These are phyloP conservation scores for Yamadazyma epiphylla DNA, from an alignment of 1,139 yeast species.

Conservation along the genomic window DNA sequence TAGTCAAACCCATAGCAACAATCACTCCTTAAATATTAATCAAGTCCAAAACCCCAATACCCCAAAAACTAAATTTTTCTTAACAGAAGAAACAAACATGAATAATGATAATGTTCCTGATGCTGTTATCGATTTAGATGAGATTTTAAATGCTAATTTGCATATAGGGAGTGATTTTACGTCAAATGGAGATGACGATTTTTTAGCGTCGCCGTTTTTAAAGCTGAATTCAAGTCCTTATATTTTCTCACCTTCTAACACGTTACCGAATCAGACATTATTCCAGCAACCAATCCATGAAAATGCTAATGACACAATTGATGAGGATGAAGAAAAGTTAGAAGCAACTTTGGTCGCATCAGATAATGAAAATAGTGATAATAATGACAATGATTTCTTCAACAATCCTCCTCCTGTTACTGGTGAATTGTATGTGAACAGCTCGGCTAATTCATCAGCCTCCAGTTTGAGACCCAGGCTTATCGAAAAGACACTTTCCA, in stretches of 20 bases:
- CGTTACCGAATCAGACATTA: slow-evolving; percentile 19
- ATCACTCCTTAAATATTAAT: background rate
- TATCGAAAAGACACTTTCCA: slow-evolving; percentile 33
- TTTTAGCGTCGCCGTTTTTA: slow-evolving; percentile 31
- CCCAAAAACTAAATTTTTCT: slow-evolving; percentile 23
- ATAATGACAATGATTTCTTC: slow-evolving; percentile 17
- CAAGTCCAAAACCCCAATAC: slow-evolving; percentile 5
- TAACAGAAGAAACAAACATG: slow-evolving; percentile 30
- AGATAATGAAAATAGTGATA: slow-evolving; percentile 9
- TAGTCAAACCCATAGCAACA: background rate
- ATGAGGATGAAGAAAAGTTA: slow-evolving; percentile 22
- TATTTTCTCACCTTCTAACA: slow-evolving; percentile 24
- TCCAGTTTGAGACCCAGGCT: slow-evolving; percentile 27
- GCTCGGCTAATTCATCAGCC: slow-evolving; percentile 33
- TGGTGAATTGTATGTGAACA: slow-evolving; percentile 23
- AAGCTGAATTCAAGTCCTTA: slow-evolving; percentile 20
- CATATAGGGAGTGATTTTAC: slow-evolving; percentile 22
- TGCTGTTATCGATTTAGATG: slow-evolving; percentile 61
- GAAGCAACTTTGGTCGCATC: no score
- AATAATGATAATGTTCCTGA: slow-evolving; percentile 48
- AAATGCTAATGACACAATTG: slow-evolving; percentile 22
- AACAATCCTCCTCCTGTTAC: slow-evolving; percentile 22
- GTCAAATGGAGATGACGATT: slow-evolving; percentile 27
- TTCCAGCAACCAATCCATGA: slow-evolving; percentile 34
- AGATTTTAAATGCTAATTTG: slow-evolving; percentile 44